Evolutionary conservation across 768 basidiomycete genomes (phyloP), one percentile per base, ranked within the genome.

Genomic region (Leccinum fibrillosum): DNA sequence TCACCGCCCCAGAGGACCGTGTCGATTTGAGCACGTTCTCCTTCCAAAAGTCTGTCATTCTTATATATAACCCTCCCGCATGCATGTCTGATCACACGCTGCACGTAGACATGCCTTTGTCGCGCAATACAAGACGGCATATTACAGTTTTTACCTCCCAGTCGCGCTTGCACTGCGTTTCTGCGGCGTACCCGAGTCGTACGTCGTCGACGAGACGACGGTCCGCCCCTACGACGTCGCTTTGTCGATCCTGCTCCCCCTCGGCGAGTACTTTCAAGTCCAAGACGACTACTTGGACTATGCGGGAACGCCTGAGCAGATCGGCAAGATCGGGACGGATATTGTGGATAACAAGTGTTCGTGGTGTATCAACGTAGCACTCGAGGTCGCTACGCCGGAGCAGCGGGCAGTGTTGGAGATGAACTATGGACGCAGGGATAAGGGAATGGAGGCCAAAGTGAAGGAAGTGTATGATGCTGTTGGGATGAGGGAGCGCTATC

Each of bases 291-390:
- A 87, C 75, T 84, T 98, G 66, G 97, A 99, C 74, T 97, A 85
- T 70, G 87, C 90, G n/a, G 94, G 88, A 5, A 83, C 90, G 8
- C 92, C 94, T 0, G 94, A 94, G 74, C 82, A 89, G 65, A 89
- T 98, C 53, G 96, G 96, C 49, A 98, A 99, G 77, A 86, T 99
- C 58, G 97, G 96, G 21, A 98, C 96, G 13, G 97, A 98, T 72
- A 99, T 99, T 68, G 73, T 98, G 58, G 96, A 99, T 75, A 98
- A 98, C 85, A 99, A 99, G 77, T 98, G 96, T 74, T 90, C 89
- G 15, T 99, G 96, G 97, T 88, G 88, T 65, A 81, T 98, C 72
- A 98, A 97, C 76, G 86, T 85, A n/a, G 97, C 94, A 30, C 79
- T 98, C 58, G 72, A 75, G n/a, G 70, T 78, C 47, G 85, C 81